Evolutionary conservation across 768 basidiomycete genomes (phyloP), one percentile per base, ranked within the genome.

Genomic region (Suillus subluteus): DNA sequence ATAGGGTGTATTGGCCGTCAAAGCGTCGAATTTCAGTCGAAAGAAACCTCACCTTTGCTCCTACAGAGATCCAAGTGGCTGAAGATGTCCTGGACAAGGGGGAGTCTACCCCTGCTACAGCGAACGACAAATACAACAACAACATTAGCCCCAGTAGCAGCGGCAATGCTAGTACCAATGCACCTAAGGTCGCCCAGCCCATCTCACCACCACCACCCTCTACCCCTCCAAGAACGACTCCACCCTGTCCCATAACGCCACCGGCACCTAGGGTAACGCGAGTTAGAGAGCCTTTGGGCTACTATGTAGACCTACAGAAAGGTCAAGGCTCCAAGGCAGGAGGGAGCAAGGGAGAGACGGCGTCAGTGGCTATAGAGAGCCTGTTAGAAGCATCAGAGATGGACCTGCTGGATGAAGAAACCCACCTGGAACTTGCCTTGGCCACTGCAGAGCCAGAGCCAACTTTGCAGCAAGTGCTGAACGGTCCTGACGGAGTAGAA

Each of bases 1-100:
- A 74, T 44, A 69, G 74, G 0, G 71, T 81, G n/a, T 81, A 80
- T 64, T 80, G 77, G 38, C 38, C 11, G 11, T 2, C 11, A 6
- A 38, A 38, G 12, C 11, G 6, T 2, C 1, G 38, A 12, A 6
- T 38, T 2, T 38, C 38, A 2, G 38, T 38, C 0, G 38, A 38
- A 6, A 0, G 11, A 74, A 68, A 73, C 8, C 62, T 70, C 6
- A 69, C 69, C 32, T 67, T 67, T 21, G 6, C 6, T 23, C 56
- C 63, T 0, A 13, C 26, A 3, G 43, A 50, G 6, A 4, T 40
- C 6, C 3, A 16, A 8, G 18, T 64, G 2, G 46, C 54, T 0
- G 26, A 26, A 0, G 55, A 67, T 21, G n/a, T 38, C 11, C 66
- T 3, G 48, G 8, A 54, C 11, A 62, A 67, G 67, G 68, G 67